Conservation (phyloP, 139 green algal species). For the Edaphochlamys debaryana region DNA sequence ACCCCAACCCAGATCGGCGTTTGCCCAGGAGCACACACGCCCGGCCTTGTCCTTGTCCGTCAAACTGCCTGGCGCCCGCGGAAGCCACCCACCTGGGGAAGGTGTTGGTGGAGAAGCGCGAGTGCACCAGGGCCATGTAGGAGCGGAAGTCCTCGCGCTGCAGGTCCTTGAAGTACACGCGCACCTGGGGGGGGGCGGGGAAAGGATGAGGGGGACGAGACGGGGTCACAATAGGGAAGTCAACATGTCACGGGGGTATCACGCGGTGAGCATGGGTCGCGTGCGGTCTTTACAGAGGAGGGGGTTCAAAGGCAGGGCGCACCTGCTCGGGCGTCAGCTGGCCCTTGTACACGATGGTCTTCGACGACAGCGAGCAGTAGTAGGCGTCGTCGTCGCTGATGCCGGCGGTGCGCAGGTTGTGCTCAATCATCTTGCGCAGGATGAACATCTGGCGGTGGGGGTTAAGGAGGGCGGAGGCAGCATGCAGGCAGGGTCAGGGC, state of each 20-base stretch:
- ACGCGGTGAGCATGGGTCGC: too few species aligned
- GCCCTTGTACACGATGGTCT: slow-evolving; percentile 97
- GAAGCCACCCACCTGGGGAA: too few species aligned
- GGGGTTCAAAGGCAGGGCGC: too few species aligned
- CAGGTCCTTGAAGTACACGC: slow-evolving; percentile 89
- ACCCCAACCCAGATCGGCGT: too few species aligned
- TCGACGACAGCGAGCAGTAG: slow-evolving; percentile 90
- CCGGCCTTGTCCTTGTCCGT: too few species aligned
- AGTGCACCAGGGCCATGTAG: slow-evolving; percentile 96
- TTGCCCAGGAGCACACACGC: too few species aligned
- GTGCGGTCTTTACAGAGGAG: too few species aligned
- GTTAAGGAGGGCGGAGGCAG: too few species aligned
- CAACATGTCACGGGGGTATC: too few species aligned
- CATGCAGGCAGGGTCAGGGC: too few species aligned
- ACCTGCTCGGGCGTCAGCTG: slow-evolving; percentile 93
- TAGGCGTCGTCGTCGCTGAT: slow-evolving; percentile 86
- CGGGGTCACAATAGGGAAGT: too few species aligned
- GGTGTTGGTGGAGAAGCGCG: slow-evolving; percentile 97
- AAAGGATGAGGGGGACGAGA: not conserved
- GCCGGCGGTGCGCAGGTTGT: slow-evolving; percentile 46
- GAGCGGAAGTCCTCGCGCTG: slow-evolving; percentile 78
- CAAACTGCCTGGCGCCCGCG: too few species aligned
- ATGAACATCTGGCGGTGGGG: slow-evolving; percentile 87
- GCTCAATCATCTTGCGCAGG: slow-evolving; percentile 81
- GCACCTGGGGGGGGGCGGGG: slow-evolving; percentile 66